phyloP scores from a whole-genome alignment of 2,329 filamentous ascomycete species.

The Ophiostoma sp. region DNA sequence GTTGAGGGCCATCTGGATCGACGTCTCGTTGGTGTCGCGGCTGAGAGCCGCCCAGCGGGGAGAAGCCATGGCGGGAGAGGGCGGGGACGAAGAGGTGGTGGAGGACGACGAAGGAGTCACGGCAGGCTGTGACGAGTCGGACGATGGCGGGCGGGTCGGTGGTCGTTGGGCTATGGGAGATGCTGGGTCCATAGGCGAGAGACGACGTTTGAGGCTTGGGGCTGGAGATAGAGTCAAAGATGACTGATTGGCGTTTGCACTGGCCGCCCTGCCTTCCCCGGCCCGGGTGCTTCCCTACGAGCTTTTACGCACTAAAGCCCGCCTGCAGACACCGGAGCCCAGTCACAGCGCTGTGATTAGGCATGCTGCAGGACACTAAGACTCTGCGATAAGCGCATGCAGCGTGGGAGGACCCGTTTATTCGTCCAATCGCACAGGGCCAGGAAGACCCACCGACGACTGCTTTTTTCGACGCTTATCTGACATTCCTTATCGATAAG shows the following conservation, averaged over 20 bases:
- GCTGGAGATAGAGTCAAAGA: background rate
- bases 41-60: constrained; percentile 70
- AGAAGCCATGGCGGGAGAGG: constrained; percentile 30
- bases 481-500: constrained; percentile 9
- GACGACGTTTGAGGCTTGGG: too few species aligned
- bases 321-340: constrained; percentile 14
- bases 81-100: background rate
- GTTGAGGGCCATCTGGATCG: constrained; percentile 87
- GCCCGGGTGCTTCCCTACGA: background rate
- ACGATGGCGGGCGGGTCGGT: background rate
- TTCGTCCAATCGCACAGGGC: constrained; percentile 12
- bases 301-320: constrained; percentile 7
- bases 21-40: constrained; percentile 96
- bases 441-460: background rate
- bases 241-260: constrained; percentile 9
- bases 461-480: constrained; percentile 6
- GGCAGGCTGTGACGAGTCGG: constrained; percentile 5
- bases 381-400: background rate
- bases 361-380: constrained; percentile 10
- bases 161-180: background rate
- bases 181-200: background rate
- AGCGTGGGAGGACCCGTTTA: background rate
- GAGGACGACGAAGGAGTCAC: background rate
- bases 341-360: constrained; percentile 24
- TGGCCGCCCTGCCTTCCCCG: constrained; percentile 5